Percentiles rank a stretch among this genome's conserved stretches.
These are phyloP conservation scores for Ampelomyces quisqualis DNA, from an alignment of 2,329 filamentous ascomycete species.

Conservation along the genomic window DNA sequence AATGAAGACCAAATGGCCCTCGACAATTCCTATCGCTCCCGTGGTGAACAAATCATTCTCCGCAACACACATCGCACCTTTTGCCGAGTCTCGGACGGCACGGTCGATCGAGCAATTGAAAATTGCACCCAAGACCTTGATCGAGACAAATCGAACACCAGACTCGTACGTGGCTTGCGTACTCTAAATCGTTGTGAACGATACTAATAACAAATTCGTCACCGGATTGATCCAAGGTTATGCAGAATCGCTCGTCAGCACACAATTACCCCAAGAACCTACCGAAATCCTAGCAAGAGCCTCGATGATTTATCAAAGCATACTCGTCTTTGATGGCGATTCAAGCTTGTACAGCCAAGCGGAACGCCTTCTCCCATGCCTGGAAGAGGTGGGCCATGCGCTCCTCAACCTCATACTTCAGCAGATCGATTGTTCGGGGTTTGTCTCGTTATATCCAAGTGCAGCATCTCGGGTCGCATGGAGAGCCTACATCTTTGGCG, in stretches of 20 bases:
- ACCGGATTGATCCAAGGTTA: conserved; percentile 52
- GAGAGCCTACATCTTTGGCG: conserved; percentile 55
- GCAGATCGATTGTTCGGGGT: conserved; percentile 15
- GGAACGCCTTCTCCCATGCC: conserved; percentile 17
- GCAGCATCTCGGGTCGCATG: conserved; percentile 47
- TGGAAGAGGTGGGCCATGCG: conserved; percentile 15
- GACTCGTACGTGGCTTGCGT: conserved; percentile 58
- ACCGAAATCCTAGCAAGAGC: conserved; percentile 29
- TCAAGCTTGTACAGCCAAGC: conserved; percentile 20
- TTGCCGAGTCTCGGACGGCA: conserved; percentile 24
- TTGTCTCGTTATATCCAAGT: conserved; percentile 45
- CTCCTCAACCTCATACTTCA: conserved; percentile 11
- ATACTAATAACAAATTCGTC: conserved; percentile 52
- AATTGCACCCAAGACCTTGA: conserved; percentile 44
- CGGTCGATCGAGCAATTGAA: conserved; percentile 35
- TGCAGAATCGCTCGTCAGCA: conserved; percentile 47
- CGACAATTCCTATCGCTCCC: background rate
- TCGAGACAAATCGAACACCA: conserved; percentile 53
- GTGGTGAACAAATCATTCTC: conserved; percentile 8
- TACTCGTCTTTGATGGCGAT: conserved; percentile 31
- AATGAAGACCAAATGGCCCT: conserved; percentile 1
- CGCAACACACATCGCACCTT: conserved; percentile 16
- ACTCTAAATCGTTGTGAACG: conserved; percentile 54
- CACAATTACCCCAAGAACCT: conserved; percentile 10
- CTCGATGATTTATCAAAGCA: conserved; percentile 34